Evolutionary conservation across 2,329 filamentous ascomycete species (phyloP).

Genomic region (Cladosporium sp.): DNA sequence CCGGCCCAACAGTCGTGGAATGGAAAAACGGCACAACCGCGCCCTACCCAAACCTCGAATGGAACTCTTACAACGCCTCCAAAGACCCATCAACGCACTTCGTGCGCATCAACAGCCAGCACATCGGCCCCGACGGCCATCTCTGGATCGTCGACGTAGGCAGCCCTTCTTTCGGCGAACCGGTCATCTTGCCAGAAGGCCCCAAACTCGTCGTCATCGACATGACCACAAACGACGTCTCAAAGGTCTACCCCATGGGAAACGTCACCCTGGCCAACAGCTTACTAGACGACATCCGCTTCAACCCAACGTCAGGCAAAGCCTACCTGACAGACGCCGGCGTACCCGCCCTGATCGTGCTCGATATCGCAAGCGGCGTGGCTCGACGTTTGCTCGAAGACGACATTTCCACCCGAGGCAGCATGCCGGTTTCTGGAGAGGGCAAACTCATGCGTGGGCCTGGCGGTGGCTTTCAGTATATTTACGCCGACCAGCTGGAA

Average conservation of each 20-base stretch:
- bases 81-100: conserved; percentile 24
- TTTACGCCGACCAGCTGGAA: conserved; percentile 37
- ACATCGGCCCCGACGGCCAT: conserved; percentile 32
- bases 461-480: conserved; percentile 21
- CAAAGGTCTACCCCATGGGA: conserved; percentile 32
- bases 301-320: conserved; percentile 25
- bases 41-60: conserved; percentile 28
- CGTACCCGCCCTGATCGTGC: conserved; percentile 23
- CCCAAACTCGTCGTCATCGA: conserved; percentile 35
- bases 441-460: conserved; percentile 23
- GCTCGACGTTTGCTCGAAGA: conserved; percentile 28
- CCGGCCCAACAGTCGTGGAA: conserved; percentile 30
- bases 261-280: conserved; percentile 29
- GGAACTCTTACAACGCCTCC: conserved; percentile 29
- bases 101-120: conserved; percentile 27
- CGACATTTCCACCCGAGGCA: conserved; percentile 23
- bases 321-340: conserved; percentile 31
- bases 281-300: conserved; percentile 35
- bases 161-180: conserved; percentile 24
- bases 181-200: conserved; percentile 27
- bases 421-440: conserved; percentile 31
- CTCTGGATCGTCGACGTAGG: conserved; percentile 33
- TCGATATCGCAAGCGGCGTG: conserved; percentile 23
- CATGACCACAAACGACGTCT: conserved; percentile 31
- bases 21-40: conserved; percentile 22